phyloP scores from a whole-genome alignment of 2,329 filamentous ascomycete genomes.

The Ascochyta clinopodiicola region DNA sequence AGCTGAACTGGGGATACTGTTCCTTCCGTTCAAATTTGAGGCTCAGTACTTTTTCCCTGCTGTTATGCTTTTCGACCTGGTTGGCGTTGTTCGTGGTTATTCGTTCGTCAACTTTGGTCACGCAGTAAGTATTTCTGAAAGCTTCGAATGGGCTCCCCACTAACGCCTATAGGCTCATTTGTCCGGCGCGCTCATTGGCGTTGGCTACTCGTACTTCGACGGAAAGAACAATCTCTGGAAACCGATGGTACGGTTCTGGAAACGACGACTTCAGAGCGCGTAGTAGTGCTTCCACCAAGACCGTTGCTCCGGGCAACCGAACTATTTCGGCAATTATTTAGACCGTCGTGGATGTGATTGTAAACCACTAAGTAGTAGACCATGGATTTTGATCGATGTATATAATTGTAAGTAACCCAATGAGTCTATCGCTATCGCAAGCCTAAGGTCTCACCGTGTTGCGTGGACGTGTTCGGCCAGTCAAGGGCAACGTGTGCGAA shows the following conservation, averaged over 20 bases:
- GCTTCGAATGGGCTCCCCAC: neutral
- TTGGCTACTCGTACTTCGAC: constrained; percentile 43
- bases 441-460: constrained; percentile 1
- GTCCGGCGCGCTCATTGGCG: constrained; percentile 36
- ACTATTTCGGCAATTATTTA: constrained; percentile 7
- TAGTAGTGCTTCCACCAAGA: neutral
- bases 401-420: constrained; percentile 1
- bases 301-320: neutral
- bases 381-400: neutral
- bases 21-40: constrained; percentile 40
- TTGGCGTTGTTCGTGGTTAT: constrained; percentile 40
- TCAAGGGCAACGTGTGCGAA: constrained; percentile 10
- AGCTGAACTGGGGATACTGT: constrained; percentile 38
- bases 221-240: constrained; percentile 44
- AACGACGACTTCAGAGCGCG: constrained; percentile 25
- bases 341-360: neutral
- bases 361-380: neutral
- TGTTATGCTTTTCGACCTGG: constrained; percentile 44
- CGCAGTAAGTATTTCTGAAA: constrained; percentile 34
- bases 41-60: constrained; percentile 39
- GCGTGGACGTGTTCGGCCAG: constrained; percentile 1
- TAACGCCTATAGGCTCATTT: constrained; percentile 43
- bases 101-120: constrained; percentile 41
- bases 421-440: neutral
- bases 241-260: constrained; percentile 42